Percentiles rank a stretch among this genome's conserved stretches.
Conservation (phyloP, 306 rosid species). For the Cucumis cinereus region DNA sequence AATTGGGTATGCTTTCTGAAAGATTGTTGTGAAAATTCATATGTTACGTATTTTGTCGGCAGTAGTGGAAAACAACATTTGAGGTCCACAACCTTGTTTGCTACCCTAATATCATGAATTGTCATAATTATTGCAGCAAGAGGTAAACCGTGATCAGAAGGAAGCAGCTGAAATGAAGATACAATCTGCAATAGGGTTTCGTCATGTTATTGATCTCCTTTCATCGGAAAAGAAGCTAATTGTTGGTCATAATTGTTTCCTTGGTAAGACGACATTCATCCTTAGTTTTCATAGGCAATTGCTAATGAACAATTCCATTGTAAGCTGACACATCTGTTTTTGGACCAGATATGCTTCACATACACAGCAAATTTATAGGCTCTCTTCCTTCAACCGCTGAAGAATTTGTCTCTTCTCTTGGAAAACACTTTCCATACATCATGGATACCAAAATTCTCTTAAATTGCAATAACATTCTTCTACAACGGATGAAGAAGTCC, state of each 20-base stretch:
- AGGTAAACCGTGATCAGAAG: conserved; percentile 44
- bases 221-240: conserved; percentile 68
- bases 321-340: conserved; percentile 16
- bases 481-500: conserved; percentile 52
- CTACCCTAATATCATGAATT: background rate
- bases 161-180: conserved; percentile 43
- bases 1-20: background rate
- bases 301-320: conserved; percentile 5
- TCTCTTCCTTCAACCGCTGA: conserved; percentile 72
- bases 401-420: conserved; percentile 62
- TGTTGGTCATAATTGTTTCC: conserved; percentile 81
- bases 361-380: conserved; percentile 67
- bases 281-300: background rate
- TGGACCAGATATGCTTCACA: conserved; percentile 74
- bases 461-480: conserved; percentile 41
- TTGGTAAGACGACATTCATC: conserved; percentile 36
- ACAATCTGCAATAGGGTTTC: conserved; percentile 75
- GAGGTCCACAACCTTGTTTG: background rate
- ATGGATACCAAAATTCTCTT: conserved; percentile 78
- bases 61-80: background rate
- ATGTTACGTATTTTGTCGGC: background rate
- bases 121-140: conserved; percentile 38
- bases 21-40: background rate
- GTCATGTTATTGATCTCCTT: conserved; percentile 92
- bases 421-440: conserved; percentile 57